phyloP scores from a whole-genome alignment of 2,329 filamentous ascomycete genomes.

The Kalaharituber pfeilii region DNA sequence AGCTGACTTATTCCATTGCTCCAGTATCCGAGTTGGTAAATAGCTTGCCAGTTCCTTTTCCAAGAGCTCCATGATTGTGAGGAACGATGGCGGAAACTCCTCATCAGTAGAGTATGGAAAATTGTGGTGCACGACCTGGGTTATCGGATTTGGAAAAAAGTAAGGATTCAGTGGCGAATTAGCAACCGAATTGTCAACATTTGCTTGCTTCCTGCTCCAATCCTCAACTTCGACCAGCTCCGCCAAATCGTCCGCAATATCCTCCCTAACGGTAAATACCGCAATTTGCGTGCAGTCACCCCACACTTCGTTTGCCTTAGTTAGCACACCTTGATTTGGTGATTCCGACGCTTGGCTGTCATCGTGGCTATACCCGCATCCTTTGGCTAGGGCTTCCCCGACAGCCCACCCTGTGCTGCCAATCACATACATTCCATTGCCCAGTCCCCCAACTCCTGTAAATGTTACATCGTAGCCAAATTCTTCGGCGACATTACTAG shows the following conservation, averaged over 20 bases:
- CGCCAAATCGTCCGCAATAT: neutral
- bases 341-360: slow-evolving; percentile 1
- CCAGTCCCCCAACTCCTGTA: slow-evolving; percentile 18
- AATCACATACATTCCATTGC: slow-evolving; percentile 15
- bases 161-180: slow-evolving; percentile 1
- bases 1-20: neutral
- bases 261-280: slow-evolving; percentile 16
- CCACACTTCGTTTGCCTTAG: slow-evolving; percentile 10
- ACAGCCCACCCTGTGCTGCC: slow-evolving; percentile 12
- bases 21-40: neutral
- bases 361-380: neutral
- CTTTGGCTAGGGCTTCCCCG: neutral
- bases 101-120: neutral
- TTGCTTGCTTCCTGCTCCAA: neutral
- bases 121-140: slow-evolving; percentile 15
- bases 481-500: slow-evolving; percentile 12
- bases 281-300: slow-evolving; percentile 22
- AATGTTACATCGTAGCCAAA: slow-evolving; percentile 20
- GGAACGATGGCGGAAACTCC: neutral
- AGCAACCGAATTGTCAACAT: neutral
- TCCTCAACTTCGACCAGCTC: neutral
- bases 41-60: neutral
- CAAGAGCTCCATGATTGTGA: neutral
- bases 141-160: slow-evolving; percentile 1
- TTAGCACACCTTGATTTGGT: slow-evolving; percentile 2